Evolutionary conservation across 2,329 filamentous ascomycete genomes (phyloP), one percentile per base, ranked within the genome.

Genomic region (Rachicladosporium sp.): DNA sequence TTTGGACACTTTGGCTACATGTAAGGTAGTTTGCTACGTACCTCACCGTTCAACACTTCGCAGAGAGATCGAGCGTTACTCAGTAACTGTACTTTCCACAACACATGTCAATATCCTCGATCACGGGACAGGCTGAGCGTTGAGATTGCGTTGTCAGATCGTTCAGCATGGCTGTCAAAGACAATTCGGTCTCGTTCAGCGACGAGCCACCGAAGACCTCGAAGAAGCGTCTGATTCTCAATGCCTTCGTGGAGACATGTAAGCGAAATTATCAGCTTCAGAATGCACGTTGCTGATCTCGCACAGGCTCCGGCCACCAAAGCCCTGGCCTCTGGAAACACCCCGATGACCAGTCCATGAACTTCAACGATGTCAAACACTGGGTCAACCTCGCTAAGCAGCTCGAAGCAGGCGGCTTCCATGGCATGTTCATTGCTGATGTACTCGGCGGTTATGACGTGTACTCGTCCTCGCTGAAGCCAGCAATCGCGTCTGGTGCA

Each of bases 381-480:
- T 81, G 77, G 76, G 66, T 71, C 1, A 65, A 73, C 37, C 58
- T 81, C 0, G 76, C 76, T 0, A 66, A 77, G 43, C 58, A 74
- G 1, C 66, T 79, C 1, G 76, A 80, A 46, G 61, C 66, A 1
- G 76, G 71, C 23, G 76, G 78, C 38, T 78, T 80, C 46, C 74
- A 80, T 40, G 75, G 73, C 8, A 76, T 80, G 29, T 80, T 80
- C 56, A 76, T 81, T 38, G 77, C 77, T 0, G 77, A 81, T 51
- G 75, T 80, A 0, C 65, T 82, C 58, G 76, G 54, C 29, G 75
- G 75, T 4, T 82, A 82, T 51, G 78, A 84, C 60, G 76, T 82
- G 4, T 83, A 81, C 58, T 74, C 75, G 43, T 58, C 64, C 4
- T 78, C 73, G 43, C 64, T 82, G 2, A 68, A 71, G 3, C 71